These are phyloP conservation scores for Colletotrichum costaricense DNA, from an alignment of 2,329 filamentous ascomycete species.

Conservation along the genomic window DNA sequence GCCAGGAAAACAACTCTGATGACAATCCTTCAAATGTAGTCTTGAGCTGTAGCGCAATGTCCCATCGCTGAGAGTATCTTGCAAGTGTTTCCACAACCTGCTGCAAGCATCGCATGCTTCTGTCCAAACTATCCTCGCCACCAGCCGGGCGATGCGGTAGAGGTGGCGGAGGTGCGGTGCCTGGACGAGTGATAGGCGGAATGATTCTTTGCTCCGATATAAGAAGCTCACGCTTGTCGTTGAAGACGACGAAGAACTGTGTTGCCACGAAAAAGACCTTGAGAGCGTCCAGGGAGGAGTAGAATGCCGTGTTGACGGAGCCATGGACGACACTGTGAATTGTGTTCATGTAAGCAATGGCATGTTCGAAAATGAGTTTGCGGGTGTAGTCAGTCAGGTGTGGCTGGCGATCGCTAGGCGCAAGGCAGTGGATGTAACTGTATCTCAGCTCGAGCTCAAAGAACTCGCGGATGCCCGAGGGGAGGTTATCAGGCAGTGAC, in stretches of 20 bases:
- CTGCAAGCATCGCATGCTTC: constrained; percentile 67
- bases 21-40: constrained; percentile 64
- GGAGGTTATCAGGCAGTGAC: constrained; percentile 74
- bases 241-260: constrained; percentile 71
- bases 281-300: constrained; percentile 89
- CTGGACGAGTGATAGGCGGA: constrained; percentile 55
- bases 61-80: constrained; percentile 70
- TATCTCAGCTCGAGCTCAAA: constrained; percentile 92
- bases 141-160: constrained; percentile 59
- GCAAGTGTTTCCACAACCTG: constrained; percentile 64
- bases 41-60: constrained; percentile 64
- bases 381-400: constrained; percentile 81
- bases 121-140: constrained; percentile 62
- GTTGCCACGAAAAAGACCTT: constrained; percentile 81
- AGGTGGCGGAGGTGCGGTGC: constrained; percentile 62
- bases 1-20: constrained; percentile 54
- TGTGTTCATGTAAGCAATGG: constrained; percentile 82
- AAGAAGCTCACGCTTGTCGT: constrained; percentile 63
- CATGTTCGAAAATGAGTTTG: constrained; percentile 86
- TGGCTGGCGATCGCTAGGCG: constrained; percentile 80
- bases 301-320: constrained; percentile 71
- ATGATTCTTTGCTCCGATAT: constrained; percentile 61
- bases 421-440: constrained; percentile 90
- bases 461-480: constrained; percentile 75
- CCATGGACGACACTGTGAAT: constrained; percentile 76